Base-by-base conservation (phyloP, 129 eudicot genomes). In the Tagetes erecta region DNA sequence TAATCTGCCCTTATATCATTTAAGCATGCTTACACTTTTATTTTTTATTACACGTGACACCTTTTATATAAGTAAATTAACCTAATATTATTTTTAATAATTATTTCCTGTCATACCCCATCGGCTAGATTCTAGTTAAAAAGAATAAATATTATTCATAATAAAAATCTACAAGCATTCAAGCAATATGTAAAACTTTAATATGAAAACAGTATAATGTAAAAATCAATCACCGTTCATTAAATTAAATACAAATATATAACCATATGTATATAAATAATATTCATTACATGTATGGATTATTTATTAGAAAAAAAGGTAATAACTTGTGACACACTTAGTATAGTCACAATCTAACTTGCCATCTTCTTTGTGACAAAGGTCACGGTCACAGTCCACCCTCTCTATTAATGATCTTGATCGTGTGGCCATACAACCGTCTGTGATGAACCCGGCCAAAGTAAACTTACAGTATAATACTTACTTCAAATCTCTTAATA, bases 201-300 rank as follows among this genome's bases (percentile, higher is more conserved):
- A 67, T 42, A 52, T 2, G 9, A 27, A 49, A 13, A 70, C 14
- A 27, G 8, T 41, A 71, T 51, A 38, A 63, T 52, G 74, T 35
- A 42, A 31, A 60, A 12, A 70, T 39, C 64, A 70, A 62, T 63
- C 67, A 78, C 66, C 63, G 8, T 71, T 71, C 82, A 63, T 31
- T 39, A 10, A 39, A 78, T 60, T 4, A 58, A 6, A 67, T 8
- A 56, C 13, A 8, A 2, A 10, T 20, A 20, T 20, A 20, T 20
- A 20, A 20, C 27, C 27, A 20, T 20, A 31, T 46, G 31, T 40
- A 57, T 40, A 64, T 36, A 59, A 46, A 37, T 59, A 64, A 45
- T 56, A 76, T 77, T 79, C 51, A 71, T 72, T 79, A 79, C 83
- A 72, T 41, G 78, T 79, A 40, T 72, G 12, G 35, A 72, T 72